These are phyloP conservation scores for Tympanopsis confertula DNA, from an alignment of 2,329 filamentous ascomycete species.

Conservation along the genomic window DNA sequence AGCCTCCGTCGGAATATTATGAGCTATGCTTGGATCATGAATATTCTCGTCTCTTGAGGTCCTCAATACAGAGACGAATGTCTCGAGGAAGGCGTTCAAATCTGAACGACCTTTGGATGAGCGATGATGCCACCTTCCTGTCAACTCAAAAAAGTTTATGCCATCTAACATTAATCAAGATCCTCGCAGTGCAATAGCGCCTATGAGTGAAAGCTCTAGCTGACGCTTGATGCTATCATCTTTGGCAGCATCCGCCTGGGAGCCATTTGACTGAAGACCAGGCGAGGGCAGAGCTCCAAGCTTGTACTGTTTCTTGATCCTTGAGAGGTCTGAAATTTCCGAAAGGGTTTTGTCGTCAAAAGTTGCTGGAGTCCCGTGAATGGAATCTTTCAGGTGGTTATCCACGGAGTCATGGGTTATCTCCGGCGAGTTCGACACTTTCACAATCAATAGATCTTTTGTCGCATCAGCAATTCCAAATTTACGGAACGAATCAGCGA, in stretches of 20 bases:
- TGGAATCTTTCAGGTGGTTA: slow-evolving; percentile 28
- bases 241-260: no score
- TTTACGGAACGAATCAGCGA: slow-evolving; percentile 49
- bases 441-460: slow-evolving; percentile 41
- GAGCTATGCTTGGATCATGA: no score
- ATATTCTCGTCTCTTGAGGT: no score
- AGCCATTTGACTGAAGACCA: background rate
- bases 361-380: slow-evolving; percentile 30
- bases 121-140: no score
- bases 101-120: no score
- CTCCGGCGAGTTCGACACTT: slow-evolving; percentile 32
- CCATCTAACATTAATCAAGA: no score
- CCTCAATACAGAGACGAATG: no score
- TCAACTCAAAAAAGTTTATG: no score
- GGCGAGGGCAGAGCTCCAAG: slow-evolving; percentile 18
- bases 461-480: slow-evolving; percentile 46
- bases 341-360: slow-evolving; percentile 33
- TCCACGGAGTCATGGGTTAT: slow-evolving; percentile 28
- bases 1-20: no score
- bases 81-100: no score
- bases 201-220: background rate
- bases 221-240: background rate
- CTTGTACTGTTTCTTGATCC: slow-evolving; percentile 47
- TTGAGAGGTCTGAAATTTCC: slow-evolving; percentile 29
- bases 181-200: background rate